A percentile compares a stretch with the other conserved stretches of the same genome.
Evolutionary conservation across 176 grass and related monocot species (phyloP).

Genomic region (Oryza punctata): DNA sequence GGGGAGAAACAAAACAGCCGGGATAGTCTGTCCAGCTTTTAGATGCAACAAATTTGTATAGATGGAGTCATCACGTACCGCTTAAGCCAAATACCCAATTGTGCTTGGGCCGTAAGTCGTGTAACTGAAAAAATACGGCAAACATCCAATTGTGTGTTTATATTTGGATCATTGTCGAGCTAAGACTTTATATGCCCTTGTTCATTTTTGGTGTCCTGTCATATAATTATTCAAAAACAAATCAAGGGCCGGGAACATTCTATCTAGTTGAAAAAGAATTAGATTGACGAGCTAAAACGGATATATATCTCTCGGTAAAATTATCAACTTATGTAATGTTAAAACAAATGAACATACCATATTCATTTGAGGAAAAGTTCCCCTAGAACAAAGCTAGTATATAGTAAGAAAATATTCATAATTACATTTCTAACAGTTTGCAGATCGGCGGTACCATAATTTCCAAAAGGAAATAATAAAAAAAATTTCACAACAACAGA

Average conservation of each 20-base stretch:
- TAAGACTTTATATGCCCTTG: too few species aligned
- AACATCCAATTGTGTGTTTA: too few species aligned
- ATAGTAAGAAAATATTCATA: not conserved
- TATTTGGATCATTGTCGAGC: too few species aligned
- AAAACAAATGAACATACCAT: not conserved
- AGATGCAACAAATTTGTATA: not conserved
- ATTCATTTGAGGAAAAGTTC: not conserved
- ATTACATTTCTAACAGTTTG: not conserved
- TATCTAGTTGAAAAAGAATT: not conserved
- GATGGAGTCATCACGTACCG: not conserved
- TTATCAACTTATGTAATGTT: not conserved
- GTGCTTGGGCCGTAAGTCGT: too few species aligned
- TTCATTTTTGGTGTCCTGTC: not conserved
- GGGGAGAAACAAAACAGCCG: too few species aligned
- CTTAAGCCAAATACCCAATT: too few species aligned
- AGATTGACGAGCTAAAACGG: not conserved
- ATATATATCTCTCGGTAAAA: not conserved
- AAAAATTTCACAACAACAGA: too few species aligned
- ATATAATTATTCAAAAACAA: not conserved
- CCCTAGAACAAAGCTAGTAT: not conserved
- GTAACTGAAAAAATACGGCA: too few species aligned
- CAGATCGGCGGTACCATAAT: not conserved
- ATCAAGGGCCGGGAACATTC: not conserved
- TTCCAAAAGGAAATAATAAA: not conserved
- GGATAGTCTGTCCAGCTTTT: not conserved